Conservation (phyloP, 805 yeast genomes). For the Candida saitoana region DNA sequence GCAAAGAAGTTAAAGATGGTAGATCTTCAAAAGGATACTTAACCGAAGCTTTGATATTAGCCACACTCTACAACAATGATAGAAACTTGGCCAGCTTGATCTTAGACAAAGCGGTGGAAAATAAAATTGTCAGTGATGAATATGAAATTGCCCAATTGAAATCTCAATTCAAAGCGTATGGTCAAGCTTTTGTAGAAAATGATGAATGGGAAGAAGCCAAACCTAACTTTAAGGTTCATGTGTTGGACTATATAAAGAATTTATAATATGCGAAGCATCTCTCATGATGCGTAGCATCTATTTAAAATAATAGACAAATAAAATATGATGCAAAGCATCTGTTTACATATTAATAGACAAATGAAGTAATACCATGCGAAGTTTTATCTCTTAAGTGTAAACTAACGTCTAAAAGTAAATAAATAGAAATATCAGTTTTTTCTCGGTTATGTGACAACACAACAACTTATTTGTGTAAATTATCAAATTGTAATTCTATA, state of each 20-base stretch:
- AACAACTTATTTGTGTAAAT: no score
- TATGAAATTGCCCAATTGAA: slow-evolving; percentile 40
- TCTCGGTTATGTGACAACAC: no score
- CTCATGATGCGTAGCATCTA: no score
- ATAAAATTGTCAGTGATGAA: slow-evolving; percentile 30
- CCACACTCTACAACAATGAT: slow-evolving; percentile 42
- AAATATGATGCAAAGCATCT: no score
- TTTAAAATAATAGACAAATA: no score
- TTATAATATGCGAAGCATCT: no score
- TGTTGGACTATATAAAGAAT: slow-evolving; percentile 10
- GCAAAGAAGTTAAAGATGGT: slow-evolving; percentile 20
- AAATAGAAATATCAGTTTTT: no score
- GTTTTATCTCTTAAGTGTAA: no score
- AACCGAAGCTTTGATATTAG: slow-evolving; percentile 45
- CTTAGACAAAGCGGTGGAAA: slow-evolving; percentile 42
- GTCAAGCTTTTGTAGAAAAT: slow-evolving; percentile 44
- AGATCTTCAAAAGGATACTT: slow-evolving; percentile 42
- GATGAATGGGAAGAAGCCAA: slow-evolving; percentile 33
- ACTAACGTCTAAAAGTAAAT: no score
- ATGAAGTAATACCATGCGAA: no score
- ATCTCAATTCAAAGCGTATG: slow-evolving; percentile 43
- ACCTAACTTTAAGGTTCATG: slow-evolving; percentile 26
- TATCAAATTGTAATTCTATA: no score
- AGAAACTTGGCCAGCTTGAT: slow-evolving; percentile 52
- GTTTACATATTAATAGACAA: no score